Evolutionary conservation across 495 filamentous ascomycete species (phyloP).

Genomic region (Aspergillus sclerotioniger): DNA sequence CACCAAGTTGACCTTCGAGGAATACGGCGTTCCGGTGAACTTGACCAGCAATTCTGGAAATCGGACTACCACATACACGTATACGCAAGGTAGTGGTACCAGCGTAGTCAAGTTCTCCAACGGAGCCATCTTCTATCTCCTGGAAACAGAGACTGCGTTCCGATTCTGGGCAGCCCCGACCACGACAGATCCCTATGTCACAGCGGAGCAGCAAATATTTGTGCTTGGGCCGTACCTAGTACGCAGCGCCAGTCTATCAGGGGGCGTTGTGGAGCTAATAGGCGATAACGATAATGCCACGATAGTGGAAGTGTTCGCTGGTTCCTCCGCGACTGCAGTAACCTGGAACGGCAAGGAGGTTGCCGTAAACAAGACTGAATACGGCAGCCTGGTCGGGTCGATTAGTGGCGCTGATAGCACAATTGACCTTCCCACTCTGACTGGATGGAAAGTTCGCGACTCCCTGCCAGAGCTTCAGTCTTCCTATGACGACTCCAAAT

Average conservation of each 20-base stretch:
- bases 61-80: slow-evolving; percentile 38
- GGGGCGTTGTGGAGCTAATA: not conserved
- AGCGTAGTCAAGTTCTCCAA: slow-evolving; percentile 51
- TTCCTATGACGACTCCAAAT: slow-evolving; percentile 60
- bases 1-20: slow-evolving; percentile 42
- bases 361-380: slow-evolving; percentile 23
- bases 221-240: slow-evolving; percentile 10
- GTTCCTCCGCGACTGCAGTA: slow-evolving; percentile 9
- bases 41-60: slow-evolving; percentile 46
- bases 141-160: slow-evolving; percentile 43
- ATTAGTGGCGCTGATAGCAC: slow-evolving; percentile 35
- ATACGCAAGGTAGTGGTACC: slow-evolving; percentile 31
- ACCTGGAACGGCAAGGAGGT: slow-evolving; percentile 50
- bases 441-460: slow-evolving; percentile 62
- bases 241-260: not conserved
- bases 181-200: not conserved
- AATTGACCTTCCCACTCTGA: slow-evolving; percentile 51
- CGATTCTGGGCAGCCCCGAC: not conserved
- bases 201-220: not conserved
- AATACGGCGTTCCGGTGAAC: slow-evolving; percentile 38
- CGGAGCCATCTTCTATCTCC: slow-evolving; percentile 52
- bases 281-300: slow-evolving; percentile 10
- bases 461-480: slow-evolving; percentile 61
- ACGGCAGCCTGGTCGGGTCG: slow-evolving; percentile 38
- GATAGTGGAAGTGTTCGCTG: slow-evolving; percentile 5